Conservation (phyloP, 2,329 filamentous ascomycete genomes). For the Sporothrix euskadiensis region DNA sequence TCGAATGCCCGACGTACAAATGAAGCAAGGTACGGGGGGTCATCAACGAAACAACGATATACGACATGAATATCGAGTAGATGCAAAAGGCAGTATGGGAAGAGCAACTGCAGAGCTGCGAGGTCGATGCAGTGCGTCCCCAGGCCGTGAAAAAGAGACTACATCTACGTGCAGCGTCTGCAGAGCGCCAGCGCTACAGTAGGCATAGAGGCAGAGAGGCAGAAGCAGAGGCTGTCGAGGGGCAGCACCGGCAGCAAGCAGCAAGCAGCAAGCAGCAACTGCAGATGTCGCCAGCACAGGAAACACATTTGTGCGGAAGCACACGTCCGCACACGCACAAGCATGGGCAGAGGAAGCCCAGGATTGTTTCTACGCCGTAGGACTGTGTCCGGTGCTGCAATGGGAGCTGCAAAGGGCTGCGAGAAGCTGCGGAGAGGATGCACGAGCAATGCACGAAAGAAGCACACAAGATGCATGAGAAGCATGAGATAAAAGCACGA, state of each 20-base stretch:
- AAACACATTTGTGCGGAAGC: not conserved
- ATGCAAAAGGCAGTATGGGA: not conserved
- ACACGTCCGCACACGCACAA: constrained; percentile 11
- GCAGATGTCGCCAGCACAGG: not conserved
- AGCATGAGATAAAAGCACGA: constrained; percentile 4
- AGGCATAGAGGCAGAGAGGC: not conserved
- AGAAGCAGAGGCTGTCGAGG: not conserved
- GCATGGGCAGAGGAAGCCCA: constrained; percentile 20
- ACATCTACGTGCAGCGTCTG: not conserved
- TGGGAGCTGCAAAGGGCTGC: not conserved
- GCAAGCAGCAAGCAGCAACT: too few species aligned
- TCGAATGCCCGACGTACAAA: constrained; percentile 9
- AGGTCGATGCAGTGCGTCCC: constrained; percentile 22
- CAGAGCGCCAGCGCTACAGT: not conserved
- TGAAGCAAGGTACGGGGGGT: constrained; percentile 17
- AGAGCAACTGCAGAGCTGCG: constrained; percentile 1
- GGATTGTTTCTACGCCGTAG: constrained; percentile 30
- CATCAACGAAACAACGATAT: not conserved
- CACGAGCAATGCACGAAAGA: constrained; percentile 16
- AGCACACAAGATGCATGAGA: not conserved
- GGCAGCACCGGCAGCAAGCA: not conserved
- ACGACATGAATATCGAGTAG: not conserved
- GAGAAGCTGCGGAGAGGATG: not conserved
- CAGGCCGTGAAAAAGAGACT: not conserved
- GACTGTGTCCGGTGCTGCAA: constrained; percentile 26